These are phyloP conservation scores for Yamadazyma sp. DNA, from an alignment of 805 yeast species.

Conservation along the genomic window DNA sequence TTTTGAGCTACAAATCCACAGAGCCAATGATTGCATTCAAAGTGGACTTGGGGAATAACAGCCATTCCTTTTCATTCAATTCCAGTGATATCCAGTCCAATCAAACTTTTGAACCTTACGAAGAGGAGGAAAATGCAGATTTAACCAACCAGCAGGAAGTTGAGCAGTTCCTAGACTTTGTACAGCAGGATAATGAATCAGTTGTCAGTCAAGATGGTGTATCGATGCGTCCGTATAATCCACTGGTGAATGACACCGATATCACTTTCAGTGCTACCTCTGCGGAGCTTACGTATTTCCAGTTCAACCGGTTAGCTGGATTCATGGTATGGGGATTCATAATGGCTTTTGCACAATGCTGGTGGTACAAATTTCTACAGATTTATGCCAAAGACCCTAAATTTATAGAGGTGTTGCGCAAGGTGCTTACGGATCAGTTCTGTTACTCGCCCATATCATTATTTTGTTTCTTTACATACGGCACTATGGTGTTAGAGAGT, in stretches of 20 bases:
- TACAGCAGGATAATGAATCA: constrained; percentile 29
- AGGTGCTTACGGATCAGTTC: constrained; percentile 88
- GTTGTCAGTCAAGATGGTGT: constrained; percentile 8
- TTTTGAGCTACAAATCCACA: constrained; percentile 32
- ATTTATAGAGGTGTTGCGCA: constrained; percentile 78
- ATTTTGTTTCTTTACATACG: constrained; percentile 77
- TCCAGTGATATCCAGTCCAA: constrained; percentile 16
- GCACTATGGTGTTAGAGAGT: constrained; percentile 76
- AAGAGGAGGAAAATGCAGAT: constrained; percentile 11
- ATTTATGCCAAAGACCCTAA: constrained; percentile 80
- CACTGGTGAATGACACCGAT: constrained; percentile 2
- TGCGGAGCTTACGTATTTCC: constrained; percentile 45
- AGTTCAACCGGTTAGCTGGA: constrained; percentile 69
- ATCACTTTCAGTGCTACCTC: background rate
- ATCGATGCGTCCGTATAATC: constrained; percentile 13
- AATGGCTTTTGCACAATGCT: constrained; percentile 79
- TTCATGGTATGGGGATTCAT: constrained; percentile 87
- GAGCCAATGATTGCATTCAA: constrained; percentile 23
- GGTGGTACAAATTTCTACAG: constrained; percentile 86
- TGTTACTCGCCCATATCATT: constrained; percentile 86
- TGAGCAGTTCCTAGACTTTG: constrained; percentile 30
- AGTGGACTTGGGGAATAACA: constrained; percentile 3
- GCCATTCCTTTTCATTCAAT: constrained; percentile 19
- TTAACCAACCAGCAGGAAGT: constrained; percentile 2
- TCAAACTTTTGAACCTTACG: background rate